phyloP scores from a whole-genome alignment of 2,329 filamentous ascomycete species.

The Nectriaceae sp. region DNA sequence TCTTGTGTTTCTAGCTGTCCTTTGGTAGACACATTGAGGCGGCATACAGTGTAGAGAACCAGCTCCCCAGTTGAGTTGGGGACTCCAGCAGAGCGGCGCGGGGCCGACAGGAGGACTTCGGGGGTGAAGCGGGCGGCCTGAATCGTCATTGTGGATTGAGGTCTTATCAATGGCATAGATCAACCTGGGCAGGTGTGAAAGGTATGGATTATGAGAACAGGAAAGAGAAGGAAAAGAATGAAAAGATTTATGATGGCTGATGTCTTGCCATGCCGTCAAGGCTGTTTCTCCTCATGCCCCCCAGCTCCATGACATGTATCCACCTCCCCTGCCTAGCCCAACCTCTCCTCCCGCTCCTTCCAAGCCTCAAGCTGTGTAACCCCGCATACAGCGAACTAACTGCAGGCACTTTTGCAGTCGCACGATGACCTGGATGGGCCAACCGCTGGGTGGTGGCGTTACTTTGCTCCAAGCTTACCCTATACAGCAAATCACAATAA shows the following conservation, averaged over 20 bases:
- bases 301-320: neutral
- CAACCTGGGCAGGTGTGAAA: conserved; percentile 1
- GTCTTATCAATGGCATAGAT: too few relatives aligned
- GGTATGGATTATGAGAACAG: conserved; percentile 1
- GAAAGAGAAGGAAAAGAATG: neutral
- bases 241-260: neutral
- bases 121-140: conserved; percentile 72
- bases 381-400: neutral
- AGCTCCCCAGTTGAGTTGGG: conserved; percentile 69
- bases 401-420: neutral
- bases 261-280: neutral
- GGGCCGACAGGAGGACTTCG: conserved; percentile 74
- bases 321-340: neutral
- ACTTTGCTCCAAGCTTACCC: too few relatives aligned
- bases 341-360: neutral
- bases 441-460: too few relatives aligned
- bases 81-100: conserved; percentile 67
- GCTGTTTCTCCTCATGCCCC: neutral
- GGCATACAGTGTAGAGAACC: conserved; percentile 62
- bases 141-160: conserved; percentile 64
- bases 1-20: neutral
- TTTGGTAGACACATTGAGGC: neutral
- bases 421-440: neutral
- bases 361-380: neutral
- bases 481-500: too few relatives aligned